These are phyloP conservation scores for Cadophora malorum DNA, from an alignment of 2,329 filamentous ascomycete species.

Conservation along the genomic window DNA sequence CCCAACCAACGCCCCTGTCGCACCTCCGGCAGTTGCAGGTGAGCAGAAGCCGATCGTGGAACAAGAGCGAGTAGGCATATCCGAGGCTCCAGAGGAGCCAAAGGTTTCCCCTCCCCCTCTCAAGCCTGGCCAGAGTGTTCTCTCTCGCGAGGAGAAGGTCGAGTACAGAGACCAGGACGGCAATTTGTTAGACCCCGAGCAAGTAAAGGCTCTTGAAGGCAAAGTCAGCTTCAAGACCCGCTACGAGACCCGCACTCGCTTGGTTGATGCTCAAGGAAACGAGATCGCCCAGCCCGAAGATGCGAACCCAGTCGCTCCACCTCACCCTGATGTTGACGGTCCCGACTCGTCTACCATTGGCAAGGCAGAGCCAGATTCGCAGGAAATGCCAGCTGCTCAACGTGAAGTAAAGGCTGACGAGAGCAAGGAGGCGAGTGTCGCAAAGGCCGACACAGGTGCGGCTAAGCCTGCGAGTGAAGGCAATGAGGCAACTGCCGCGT, in stretches of 20 bases:
- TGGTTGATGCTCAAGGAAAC: constrained; percentile 81
- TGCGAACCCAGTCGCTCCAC: constrained; percentile 40
- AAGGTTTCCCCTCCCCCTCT: constrained; percentile 36
- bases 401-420: constrained; percentile 55
- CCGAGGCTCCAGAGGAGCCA: constrained; percentile 40
- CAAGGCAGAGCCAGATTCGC: constrained; percentile 46
- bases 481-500: constrained; percentile 57
- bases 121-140: constrained; percentile 39
- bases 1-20: constrained; percentile 40
- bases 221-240: constrained; percentile 95
- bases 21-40: constrained; percentile 33
- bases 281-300: constrained; percentile 58
- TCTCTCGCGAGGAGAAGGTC: constrained; percentile 74
- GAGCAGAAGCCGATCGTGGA: constrained; percentile 42
- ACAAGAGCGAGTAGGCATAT: constrained; percentile 38
- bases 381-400: constrained; percentile 50
- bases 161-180: constrained; percentile 96
- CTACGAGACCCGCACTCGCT: constrained; percentile 90
- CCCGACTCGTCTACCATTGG: constrained; percentile 63
- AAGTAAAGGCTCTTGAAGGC: constrained; percentile 84
- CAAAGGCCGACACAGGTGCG: constrained; percentile 49
- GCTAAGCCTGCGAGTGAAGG: constrained; percentile 69
- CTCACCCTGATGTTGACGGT: constrained; percentile 57
- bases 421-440: constrained; percentile 64
- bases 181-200: constrained; percentile 82